Evolutionary conservation across 108 stramenopile genomes (phyloP).

Genomic region (Skeletonema marinoi): DNA sequence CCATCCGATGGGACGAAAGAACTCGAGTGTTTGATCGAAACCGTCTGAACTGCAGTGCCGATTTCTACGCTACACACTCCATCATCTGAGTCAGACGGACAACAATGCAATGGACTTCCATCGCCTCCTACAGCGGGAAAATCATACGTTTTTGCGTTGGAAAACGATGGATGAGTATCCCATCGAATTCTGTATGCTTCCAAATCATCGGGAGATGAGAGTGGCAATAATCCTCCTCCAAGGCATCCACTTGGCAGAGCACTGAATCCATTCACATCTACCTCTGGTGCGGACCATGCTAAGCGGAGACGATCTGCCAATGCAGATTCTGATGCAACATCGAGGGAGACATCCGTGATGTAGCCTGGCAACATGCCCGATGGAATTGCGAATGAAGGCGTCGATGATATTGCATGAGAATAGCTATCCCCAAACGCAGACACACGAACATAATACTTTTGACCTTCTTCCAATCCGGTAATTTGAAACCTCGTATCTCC

Average conservation of each 20-base stretch:
- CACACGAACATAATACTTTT: conserved; percentile 56
- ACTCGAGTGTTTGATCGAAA: conserved; percentile 34
- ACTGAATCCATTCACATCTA: conserved; percentile 37
- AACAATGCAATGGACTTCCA: conserved; percentile 42
- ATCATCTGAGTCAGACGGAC: conserved; percentile 33
- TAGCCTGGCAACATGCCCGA: conserved; percentile 37
- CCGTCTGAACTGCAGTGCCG: conserved; percentile 55
- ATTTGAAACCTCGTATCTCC: conserved; percentile 43
- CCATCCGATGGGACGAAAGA: conserved; percentile 17
- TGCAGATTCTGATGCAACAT: conserved; percentile 39
- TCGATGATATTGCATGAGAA: conserved; percentile 46
- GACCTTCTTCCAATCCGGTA: conserved; percentile 40
- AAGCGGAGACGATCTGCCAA: conserved; percentile 54
- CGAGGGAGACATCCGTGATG: conserved; percentile 27
- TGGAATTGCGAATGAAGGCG: conserved; percentile 38
- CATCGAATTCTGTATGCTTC: conserved; percentile 44
- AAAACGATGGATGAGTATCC: conserved; percentile 52
- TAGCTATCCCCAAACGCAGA: conserved; percentile 63
- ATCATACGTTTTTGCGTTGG: conserved; percentile 38
- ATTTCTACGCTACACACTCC: conserved; percentile 49
- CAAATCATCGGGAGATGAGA: conserved; percentile 36
- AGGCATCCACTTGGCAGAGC: conserved; percentile 37
- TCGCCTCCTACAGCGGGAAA: conserved; percentile 45
- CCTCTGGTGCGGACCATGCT: conserved; percentile 46
- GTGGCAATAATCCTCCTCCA: conserved; percentile 29